Conservation (phyloP, 2,329 filamentous ascomycete genomes). For the Fusarium xylarioides region DNA sequence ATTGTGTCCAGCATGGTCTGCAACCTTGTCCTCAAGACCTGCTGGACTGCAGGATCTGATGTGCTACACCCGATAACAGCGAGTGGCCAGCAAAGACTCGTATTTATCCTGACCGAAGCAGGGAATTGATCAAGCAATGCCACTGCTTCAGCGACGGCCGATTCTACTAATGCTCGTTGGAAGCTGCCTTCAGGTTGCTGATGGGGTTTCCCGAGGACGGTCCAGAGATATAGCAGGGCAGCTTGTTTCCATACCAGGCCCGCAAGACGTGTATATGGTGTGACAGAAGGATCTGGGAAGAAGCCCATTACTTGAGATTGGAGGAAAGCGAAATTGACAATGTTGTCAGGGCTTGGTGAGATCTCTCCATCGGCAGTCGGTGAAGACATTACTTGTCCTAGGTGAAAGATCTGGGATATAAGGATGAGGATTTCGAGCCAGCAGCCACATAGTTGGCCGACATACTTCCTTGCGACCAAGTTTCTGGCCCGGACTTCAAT, state of each 20-base stretch:
- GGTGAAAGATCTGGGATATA: conserved; percentile 53
- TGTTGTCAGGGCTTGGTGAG: conserved; percentile 50
- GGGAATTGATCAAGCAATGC: conserved; percentile 46
- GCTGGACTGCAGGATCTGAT: conserved; percentile 47
- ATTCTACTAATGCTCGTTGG: conserved; percentile 41
- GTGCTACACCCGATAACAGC: conserved; percentile 51
- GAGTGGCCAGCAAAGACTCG: conserved; percentile 52
- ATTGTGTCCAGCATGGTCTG: conserved; percentile 49
- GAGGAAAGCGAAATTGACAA: conserved; percentile 54
- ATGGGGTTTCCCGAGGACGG: conserved; percentile 45
- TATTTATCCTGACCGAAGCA: conserved; percentile 49
- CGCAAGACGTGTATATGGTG: conserved; percentile 50
- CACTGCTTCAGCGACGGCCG: conserved; percentile 45
- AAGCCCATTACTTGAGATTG: conserved; percentile 54
- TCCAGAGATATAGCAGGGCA: conserved; percentile 54
- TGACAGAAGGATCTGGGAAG: conserved; percentile 48
- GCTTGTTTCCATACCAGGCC: conserved; percentile 57
- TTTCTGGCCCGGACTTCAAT: conserved; percentile 45
- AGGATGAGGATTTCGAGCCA: conserved; percentile 52
- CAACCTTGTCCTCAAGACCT: conserved; percentile 47
- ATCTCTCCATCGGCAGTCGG: conserved; percentile 42
- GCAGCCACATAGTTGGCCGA: conserved; percentile 51
- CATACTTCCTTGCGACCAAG: conserved; percentile 45
- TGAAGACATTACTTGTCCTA: conserved; percentile 53
- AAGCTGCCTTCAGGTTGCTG: conserved; percentile 28